Conservation (phyloP, 306 rosid species). For the Mucuna pruriens region DNA sequence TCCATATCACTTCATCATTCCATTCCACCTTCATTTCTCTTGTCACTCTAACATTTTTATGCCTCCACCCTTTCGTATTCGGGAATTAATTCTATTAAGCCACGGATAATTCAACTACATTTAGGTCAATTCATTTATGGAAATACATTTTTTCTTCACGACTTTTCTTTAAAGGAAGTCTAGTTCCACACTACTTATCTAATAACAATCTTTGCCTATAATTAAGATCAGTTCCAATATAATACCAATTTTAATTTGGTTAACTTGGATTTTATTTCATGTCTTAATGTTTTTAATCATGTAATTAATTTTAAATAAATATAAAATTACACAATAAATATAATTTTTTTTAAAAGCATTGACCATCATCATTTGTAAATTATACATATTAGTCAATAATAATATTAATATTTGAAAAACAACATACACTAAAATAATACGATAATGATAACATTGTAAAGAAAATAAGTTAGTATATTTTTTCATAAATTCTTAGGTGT, state of each 20-base stretch:
- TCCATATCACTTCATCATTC: slow-evolving; percentile 39
- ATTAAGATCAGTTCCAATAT: not conserved
- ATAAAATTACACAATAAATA: too few relatives aligned
- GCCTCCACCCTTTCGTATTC: not conserved
- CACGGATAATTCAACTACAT: not conserved
- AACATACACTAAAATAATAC: too few relatives aligned
- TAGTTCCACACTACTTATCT: not conserved
- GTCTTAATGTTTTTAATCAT: not conserved
- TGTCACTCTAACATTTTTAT: slow-evolving; percentile 6
- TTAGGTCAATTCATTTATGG: not conserved
- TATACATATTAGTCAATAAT: too few relatives aligned
- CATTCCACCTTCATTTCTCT: not conserved
- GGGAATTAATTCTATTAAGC: too few relatives aligned
- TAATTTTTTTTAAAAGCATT: too few relatives aligned
- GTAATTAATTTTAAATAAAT: not conserved
- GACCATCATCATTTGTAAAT: too few relatives aligned
- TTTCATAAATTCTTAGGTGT: too few relatives aligned
- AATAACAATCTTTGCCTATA: not conserved
- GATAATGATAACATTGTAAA: too few relatives aligned
- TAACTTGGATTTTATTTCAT: not conserved
- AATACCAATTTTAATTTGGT: not conserved
- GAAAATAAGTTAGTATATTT: too few relatives aligned
- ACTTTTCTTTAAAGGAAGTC: not conserved
- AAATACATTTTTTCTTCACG: not conserved
- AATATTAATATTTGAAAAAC: too few relatives aligned